Conservation (phyloP, 1,284 basidiomycete species). For the Ustilago hordei region DNA sequence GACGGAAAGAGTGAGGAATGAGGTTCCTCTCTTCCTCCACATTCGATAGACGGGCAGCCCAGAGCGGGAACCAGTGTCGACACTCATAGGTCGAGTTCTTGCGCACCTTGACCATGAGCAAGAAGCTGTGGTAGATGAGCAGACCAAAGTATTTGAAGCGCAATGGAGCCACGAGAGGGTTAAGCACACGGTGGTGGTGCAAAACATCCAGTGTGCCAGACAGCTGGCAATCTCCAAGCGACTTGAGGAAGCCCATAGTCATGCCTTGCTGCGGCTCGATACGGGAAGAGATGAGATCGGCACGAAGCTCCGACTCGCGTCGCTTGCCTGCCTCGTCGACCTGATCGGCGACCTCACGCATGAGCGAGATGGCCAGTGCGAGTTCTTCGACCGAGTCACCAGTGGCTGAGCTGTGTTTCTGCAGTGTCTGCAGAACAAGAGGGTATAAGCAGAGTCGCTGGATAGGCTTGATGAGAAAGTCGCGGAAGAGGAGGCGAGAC, state of each 20-base stretch:
- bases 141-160: slow-evolving; percentile 67
- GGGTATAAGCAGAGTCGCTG: slow-evolving; percentile 68
- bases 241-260: slow-evolving; percentile 47
- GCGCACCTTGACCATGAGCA: slow-evolving; percentile 66
- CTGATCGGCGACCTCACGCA: slow-evolving; percentile 61
- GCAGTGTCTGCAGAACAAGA: slow-evolving; percentile 63
- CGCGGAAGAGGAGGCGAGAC: slow-evolving; percentile 61
- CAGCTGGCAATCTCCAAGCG: slow-evolving; percentile 61
- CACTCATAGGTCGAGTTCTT: slow-evolving; percentile 61
- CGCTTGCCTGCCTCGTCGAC: slow-evolving; percentile 63
- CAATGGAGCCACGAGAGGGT: slow-evolving; percentile 62
- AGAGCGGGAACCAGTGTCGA: slow-evolving; percentile 67
- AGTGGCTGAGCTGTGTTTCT: slow-evolving; percentile 52
- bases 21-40: slow-evolving; percentile 46
- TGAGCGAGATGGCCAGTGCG: slow-evolving; percentile 53
- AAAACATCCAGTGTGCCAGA: slow-evolving; percentile 66
- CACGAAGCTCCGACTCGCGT: slow-evolving; percentile 60
- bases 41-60: slow-evolving; percentile 53
- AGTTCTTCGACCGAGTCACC: slow-evolving; percentile 47
- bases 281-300: slow-evolving; percentile 61
- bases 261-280: slow-evolving; percentile 58
- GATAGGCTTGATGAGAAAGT: slow-evolving; percentile 69
- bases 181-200: slow-evolving; percentile 58
- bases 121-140: slow-evolving; percentile 62
- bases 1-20: slow-evolving; percentile 62